Evolutionary conservation across 495 filamentous ascomycete genomes (phyloP), one percentile per base, ranked within the genome.

Genomic region (Neurospora africana): DNA sequence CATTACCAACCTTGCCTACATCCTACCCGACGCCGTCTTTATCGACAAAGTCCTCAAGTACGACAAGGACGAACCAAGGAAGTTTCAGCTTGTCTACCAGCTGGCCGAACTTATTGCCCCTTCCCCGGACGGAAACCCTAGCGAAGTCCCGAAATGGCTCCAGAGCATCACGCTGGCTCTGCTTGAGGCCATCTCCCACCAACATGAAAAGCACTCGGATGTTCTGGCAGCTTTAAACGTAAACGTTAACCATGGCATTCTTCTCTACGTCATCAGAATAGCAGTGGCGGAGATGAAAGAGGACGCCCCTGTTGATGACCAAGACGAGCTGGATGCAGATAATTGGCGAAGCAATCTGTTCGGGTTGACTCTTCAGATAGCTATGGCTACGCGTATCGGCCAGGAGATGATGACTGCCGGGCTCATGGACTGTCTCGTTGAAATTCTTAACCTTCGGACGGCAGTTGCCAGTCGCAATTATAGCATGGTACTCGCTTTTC

Each of bases 231-330:
- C 95, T 37, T 83, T 99, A 30, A 95, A 91, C 77, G 91, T 94
- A 71, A 95, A 95, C 79, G 93, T 97, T 70, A 98, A 94, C 77
- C 96, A 99, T 75, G 96, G 96, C 17, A 90, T 98, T 19, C 86
- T 99, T n/a, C 90, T 97, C 78, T 98, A 98, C 78, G 85, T 97
- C 72, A 89, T 97, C 39, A 89, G 95, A 68, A 97, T 95, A 78
- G 90, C 92, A 13, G 92, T 97, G 70, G 92, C 91, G 30, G 91
- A 93, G 73, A 88, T 98, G 81, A 86, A 85, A 43, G 82, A 82
- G 10, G 88, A 91, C 61, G 83, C 86, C n/a, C 70, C 72, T 47
- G 84, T 86, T 68, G 84, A 88, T 47, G 82, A 82, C 15, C 81
- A 84, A 13, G 87, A 89, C 72, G 86, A 89, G 75, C 79, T 82